Evolutionary conservation across 2,329 filamentous ascomycete species (phyloP), one percentile per base, ranked within the genome.

Genomic region (Immersiporthe knoxdaviesiana): DNA sequence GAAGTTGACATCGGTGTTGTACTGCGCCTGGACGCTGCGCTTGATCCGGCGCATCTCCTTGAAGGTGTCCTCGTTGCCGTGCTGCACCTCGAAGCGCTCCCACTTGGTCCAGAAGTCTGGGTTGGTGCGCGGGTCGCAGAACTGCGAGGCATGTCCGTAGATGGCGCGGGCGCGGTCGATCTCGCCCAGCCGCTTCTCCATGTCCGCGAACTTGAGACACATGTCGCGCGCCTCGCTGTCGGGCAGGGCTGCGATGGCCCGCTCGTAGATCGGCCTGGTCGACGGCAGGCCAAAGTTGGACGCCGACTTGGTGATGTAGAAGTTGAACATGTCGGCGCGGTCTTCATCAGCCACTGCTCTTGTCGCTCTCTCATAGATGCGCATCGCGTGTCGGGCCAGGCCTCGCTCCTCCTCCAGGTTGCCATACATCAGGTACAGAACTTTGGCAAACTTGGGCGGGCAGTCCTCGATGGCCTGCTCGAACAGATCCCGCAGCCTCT

Each of bases 1-100:
- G 77, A 97, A 99, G 79, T 94, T 97, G 84, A 99, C 95, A 77
- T 99, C 96, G 59, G 97, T 99, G 77, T 98, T 98, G 85, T 97
- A 99, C 82, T 97, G 93, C 66, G 96, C 95, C 80, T 97, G 94
- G 16, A 99, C 96, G 80, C 93, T 97, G 78, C 96, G 87, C 85
- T 98, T 99, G 84, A 99, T 94, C 39, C 96, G 91, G 72, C 98
- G 85, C 96, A 99, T 99, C 79, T 99, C 96, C 83, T 97, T 97
- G 86, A 97, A 99, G 0, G 97, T 99, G 79, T 99, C 96, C 79
- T 99, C 97, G 81, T 99, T 99, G 73, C 96, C 96, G 77, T 99
- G 96, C 78, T 97, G 92, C 30, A 98, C 94, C 81, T 99, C 97
- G 79, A 99, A 99, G 67, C 90, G 87, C 80, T 99, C 96, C 96